Conservation (phyloP, 1,139 yeast genomes). For the Scheffersomyces illinoinensis region DNA sequence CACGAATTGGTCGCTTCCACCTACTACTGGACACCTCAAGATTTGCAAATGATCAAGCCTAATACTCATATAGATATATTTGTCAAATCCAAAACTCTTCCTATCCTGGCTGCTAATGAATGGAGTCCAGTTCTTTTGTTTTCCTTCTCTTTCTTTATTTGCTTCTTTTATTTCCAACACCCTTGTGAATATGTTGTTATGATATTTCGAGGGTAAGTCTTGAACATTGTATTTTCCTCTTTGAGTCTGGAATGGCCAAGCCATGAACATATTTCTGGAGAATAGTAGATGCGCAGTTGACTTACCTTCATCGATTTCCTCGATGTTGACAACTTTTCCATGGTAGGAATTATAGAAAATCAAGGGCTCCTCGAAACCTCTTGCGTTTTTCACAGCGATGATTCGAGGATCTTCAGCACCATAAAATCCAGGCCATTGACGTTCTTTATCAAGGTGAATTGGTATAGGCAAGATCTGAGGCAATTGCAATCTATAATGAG, state of each 20-base stretch:
- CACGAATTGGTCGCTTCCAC: conserved; percentile 6
- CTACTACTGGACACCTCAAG: conserved; percentile 14
- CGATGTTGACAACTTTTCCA: conserved; percentile 7
- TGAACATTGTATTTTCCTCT: conserved; percentile 18
- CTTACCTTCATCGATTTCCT: background rate
- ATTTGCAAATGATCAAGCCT: conserved; percentile 36
- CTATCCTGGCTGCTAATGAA: conserved; percentile 23
- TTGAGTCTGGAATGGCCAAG: conserved; percentile 35
- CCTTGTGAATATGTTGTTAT: background rate
- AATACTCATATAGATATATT: conserved; percentile 29
- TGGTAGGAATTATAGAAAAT: conserved; percentile 31
- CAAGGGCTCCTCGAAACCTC: conserved; percentile 33
- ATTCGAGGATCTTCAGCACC: conserved; percentile 45
- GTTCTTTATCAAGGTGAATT: conserved; percentile 22
- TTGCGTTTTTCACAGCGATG: conserved; percentile 24
- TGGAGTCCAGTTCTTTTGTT: conserved; percentile 45
- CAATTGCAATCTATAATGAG: conserved; percentile 11
- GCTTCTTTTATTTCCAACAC: background rate
- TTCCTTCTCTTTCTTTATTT: conserved; percentile 3
- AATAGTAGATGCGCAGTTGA: background rate
- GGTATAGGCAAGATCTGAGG: conserved; percentile 33
- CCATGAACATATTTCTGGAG: conserved; percentile 24
- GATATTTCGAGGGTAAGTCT: background rate
- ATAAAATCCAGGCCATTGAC: conserved; percentile 18
- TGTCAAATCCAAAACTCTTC: conserved; percentile 20